phyloP scores from a whole-genome alignment of 2,329 filamentous ascomycete species.

The Aspergillus uvarum region DNA sequence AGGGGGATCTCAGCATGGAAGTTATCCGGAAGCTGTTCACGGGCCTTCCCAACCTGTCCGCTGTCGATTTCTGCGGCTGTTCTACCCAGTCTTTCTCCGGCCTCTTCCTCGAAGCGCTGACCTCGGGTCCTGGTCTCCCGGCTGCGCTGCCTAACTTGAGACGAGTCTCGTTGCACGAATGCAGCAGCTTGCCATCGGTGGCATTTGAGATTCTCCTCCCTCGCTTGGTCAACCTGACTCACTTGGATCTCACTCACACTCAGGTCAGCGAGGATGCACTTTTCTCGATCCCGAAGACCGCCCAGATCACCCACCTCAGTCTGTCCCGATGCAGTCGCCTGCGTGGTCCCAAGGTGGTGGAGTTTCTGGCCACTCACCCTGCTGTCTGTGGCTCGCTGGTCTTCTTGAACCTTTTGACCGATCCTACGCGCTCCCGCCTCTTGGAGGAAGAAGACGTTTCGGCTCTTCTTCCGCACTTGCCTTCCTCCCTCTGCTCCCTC shows the following conservation, averaged over 20 bases:
- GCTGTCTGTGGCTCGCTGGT: slow-evolving; percentile 64
- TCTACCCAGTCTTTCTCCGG: slow-evolving; percentile 67
- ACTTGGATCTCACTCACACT: slow-evolving; percentile 77
- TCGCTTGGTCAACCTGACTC: slow-evolving; percentile 67
- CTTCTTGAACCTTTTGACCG: slow-evolving; percentile 71
- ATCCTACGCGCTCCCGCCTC: slow-evolving; percentile 70
- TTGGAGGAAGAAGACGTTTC: slow-evolving; percentile 66
- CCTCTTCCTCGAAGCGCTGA: slow-evolving; percentile 60
- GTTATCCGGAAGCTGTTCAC: slow-evolving; percentile 71
- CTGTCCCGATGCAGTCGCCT: slow-evolving; percentile 73
- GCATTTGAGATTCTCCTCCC: slow-evolving; percentile 71
- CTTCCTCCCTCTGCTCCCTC: slow-evolving; percentile 67
- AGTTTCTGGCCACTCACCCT: slow-evolving; percentile 70
- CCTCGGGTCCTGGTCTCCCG: slow-evolving; percentile 46
- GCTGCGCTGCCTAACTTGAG: slow-evolving; percentile 60
- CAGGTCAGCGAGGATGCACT: slow-evolving; percentile 72
- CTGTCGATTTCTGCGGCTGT: slow-evolving; percentile 75
- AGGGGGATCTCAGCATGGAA: slow-evolving; percentile 68
- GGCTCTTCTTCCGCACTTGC: slow-evolving; percentile 64
- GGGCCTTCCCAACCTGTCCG: slow-evolving; percentile 62
- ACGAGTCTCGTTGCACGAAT: slow-evolving; percentile 75
- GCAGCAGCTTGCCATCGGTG: slow-evolving; percentile 65
- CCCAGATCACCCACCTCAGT: slow-evolving; percentile 73
- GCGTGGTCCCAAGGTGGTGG: slow-evolving; percentile 64
- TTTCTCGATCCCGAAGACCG: slow-evolving; percentile 67